A percentile compares a stretch with the other conserved stretches of the same genome.
Evolutionary conservation across 1,139 yeast species (phyloP).

Genomic region (Oligophagozyma castellii): DNA sequence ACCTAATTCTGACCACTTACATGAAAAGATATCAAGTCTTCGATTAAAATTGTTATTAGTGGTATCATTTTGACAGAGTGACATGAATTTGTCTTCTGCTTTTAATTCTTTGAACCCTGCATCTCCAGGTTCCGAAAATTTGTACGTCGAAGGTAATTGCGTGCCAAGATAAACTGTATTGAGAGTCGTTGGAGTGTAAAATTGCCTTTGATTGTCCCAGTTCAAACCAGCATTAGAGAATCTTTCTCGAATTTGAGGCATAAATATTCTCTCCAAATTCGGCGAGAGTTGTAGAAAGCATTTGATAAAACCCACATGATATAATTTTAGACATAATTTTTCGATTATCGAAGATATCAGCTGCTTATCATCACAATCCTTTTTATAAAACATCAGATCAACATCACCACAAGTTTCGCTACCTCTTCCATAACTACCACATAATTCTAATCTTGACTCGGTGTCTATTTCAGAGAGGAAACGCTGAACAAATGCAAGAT

Average conservation of each 20-base stretch:
- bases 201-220: conserved; percentile 1
- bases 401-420: conserved; percentile 39
- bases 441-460: conserved; percentile 27
- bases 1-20: conserved; percentile 38
- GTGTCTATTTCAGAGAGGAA: conserved; percentile 29
- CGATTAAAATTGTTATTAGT: conserved; percentile 29
- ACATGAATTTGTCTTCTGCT: conserved; percentile 12
- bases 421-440: conserved; percentile 50
- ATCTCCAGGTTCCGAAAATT: conserved; percentile 6
- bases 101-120: not conserved
- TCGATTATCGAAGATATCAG: conserved; percentile 24
- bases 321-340: conserved; percentile 19
- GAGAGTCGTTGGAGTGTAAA: conserved; percentile 8
- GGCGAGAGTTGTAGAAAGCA: conserved; percentile 18
- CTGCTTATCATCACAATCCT: conserved; percentile 21
- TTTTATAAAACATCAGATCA: conserved; percentile 39
- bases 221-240: conserved; percentile 5
- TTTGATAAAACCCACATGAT: conserved; percentile 19
- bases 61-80: conserved; percentile 8
- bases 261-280: conserved; percentile 8
- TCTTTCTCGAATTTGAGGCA: conserved; percentile 6
- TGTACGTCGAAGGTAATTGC: conserved; percentile 12
- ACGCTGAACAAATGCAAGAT: conserved; percentile 27
- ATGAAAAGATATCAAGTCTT: conserved; percentile 41
- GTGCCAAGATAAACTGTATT: conserved; percentile 26